These are phyloP conservation scores for Endoconidiophora laricicola DNA, from an alignment of 2,329 filamentous ascomycete species.

Conservation along the genomic window DNA sequence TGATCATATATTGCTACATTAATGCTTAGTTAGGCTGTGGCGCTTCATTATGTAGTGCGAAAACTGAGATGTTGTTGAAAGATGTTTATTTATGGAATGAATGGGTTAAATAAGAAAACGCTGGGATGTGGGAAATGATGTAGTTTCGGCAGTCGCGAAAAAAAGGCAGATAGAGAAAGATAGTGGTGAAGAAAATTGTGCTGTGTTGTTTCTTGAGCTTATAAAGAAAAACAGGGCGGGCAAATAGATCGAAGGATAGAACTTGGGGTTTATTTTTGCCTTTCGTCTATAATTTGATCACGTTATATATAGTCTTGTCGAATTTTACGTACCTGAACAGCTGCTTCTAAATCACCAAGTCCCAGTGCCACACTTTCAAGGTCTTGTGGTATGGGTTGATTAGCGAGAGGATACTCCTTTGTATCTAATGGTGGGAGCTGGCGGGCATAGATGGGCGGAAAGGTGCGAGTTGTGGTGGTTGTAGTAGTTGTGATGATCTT, in stretches of 20 bases:
- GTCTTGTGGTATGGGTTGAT: slow-evolving; percentile 63
- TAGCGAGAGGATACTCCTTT: slow-evolving; percentile 79
- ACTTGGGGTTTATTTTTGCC: not conserved
- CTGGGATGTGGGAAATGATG: not conserved
- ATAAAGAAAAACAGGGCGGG: not conserved
- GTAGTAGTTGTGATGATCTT: slow-evolving; percentile 66
- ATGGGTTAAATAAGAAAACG: not conserved
- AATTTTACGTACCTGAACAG: slow-evolving; percentile 11
- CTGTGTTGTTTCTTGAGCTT: too few relatives aligned
- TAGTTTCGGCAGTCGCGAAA: not conserved
- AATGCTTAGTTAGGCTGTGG: not conserved
- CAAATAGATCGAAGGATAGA: not conserved
- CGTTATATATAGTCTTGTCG: too few relatives aligned
- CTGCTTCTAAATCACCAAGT: slow-evolving; percentile 41
- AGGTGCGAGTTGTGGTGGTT: slow-evolving; percentile 70
- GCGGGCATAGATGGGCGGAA: slow-evolving; percentile 68
- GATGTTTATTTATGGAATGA: too few relatives aligned
- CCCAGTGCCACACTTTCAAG: slow-evolving; percentile 65
- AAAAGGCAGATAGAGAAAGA: not conserved
- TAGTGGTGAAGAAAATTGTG: too few relatives aligned
- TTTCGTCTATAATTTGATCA: too few relatives aligned
- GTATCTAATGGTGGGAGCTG: slow-evolving; percentile 60
- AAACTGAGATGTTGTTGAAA: too few relatives aligned
- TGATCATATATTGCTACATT: not conserved
- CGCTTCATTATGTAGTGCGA: too few relatives aligned